Evolutionary conservation across 2,329 filamentous ascomycete genomes (phyloP).

Genomic region (Aureobasidium sp.): DNA sequence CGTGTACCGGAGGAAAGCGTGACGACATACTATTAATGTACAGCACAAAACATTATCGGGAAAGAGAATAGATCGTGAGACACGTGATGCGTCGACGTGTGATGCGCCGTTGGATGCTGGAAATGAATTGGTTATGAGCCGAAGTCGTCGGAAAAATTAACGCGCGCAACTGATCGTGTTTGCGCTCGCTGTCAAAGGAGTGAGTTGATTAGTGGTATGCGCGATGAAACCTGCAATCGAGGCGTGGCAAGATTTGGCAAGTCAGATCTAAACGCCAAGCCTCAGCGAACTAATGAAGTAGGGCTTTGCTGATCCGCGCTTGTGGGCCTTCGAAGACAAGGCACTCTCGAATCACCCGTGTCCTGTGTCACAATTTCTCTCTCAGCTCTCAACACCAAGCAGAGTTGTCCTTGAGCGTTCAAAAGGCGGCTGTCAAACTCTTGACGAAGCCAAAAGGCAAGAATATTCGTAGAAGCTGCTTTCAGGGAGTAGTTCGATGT

Average conservation of each 20-base stretch:
- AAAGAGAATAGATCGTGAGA: conserved; percentile 1
- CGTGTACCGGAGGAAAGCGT: conserved; percentile 15
- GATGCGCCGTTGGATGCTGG: background rate
- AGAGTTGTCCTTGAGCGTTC: background rate
- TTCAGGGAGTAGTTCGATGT: background rate
- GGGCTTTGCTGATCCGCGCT: conserved; percentile 8
- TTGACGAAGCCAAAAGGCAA: background rate
- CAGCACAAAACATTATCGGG: conserved; percentile 8
- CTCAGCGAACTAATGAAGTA: background rate
- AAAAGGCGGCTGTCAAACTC: background rate
- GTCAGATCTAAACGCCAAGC: conserved; percentile 8
- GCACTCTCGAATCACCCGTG: conserved; percentile 10
- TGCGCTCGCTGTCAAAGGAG: background rate
- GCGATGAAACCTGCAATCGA: conserved; percentile 3
- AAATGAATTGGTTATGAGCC: background rate
- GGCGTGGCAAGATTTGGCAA: conserved; percentile 10
- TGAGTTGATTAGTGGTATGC: conserved; percentile 3
- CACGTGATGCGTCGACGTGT: background rate
- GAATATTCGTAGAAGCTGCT: background rate
- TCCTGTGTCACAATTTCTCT: background rate
- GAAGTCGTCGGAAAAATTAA: background rate
- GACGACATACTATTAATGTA: conserved; percentile 13
- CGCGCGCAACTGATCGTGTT: background rate
- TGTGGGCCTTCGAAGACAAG: conserved; percentile 4
- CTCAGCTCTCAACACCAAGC: background rate